Percentiles rank a stretch among this genome's conserved stretches.
phyloP scores from a whole-genome alignment of 2,329 filamentous ascomycete genomes.

The Fragosphaeria purpurea region DNA sequence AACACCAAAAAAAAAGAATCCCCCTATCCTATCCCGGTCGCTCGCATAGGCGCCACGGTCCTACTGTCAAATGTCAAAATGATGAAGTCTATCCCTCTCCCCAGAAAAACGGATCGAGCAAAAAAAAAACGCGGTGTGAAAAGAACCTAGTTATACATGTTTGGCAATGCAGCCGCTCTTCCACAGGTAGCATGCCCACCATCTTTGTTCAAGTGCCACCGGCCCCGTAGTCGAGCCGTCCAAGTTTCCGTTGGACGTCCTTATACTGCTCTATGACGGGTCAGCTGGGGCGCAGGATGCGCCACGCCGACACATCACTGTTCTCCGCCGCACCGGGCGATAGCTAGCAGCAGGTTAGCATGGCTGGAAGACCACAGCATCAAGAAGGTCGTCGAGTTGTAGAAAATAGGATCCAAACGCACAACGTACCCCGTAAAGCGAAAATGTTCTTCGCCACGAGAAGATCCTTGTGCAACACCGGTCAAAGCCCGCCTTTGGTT shows the following conservation, averaged over 20 bases:
- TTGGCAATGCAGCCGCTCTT: conserved; percentile 18
- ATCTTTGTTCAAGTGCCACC: conserved; percentile 9
- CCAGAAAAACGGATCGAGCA: neutral
- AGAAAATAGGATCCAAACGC: neutral
- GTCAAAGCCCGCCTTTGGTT: conserved; percentile 15
- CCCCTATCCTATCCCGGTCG: too few species aligned
- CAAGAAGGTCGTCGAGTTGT: neutral
- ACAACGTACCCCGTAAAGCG: conserved; percentile 17
- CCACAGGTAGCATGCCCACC: conserved; percentile 17
- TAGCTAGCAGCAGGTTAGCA: neutral
- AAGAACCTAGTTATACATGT: conserved; percentile 12
- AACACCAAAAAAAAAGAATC: too few species aligned
- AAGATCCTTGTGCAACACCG: conserved; percentile 16
- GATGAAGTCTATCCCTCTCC: too few species aligned
- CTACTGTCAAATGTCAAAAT: too few species aligned
- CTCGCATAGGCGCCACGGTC: too few species aligned
- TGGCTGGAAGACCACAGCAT: neutral
- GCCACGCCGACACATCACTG: conserved; percentile 15
- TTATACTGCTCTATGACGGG: conserved; percentile 15
- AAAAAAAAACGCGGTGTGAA: neutral
- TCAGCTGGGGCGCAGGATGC: conserved; percentile 18
- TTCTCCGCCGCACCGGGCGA: conserved; percentile 6
- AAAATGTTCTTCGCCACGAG: conserved; percentile 17
- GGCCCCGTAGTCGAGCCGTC: conserved; percentile 16
- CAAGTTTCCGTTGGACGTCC: conserved; percentile 11